A percentile compares a stretch with the other conserved stretches of the same genome.
These are phyloP conservation scores for Nyssa sinensis DNA, from an alignment of 148 eudicot genomes.

Conservation along the genomic window DNA sequence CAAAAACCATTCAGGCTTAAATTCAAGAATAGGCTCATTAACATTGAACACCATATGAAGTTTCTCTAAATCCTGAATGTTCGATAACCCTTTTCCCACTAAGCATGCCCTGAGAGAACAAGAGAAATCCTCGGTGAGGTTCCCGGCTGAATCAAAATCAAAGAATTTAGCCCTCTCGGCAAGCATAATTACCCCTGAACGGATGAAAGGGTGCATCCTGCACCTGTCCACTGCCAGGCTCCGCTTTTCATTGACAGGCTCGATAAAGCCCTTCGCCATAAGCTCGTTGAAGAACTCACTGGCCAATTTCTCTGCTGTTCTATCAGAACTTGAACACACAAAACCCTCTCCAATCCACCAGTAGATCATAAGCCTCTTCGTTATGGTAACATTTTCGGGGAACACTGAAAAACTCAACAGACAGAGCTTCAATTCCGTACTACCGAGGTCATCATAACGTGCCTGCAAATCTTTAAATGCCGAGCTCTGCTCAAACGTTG, in stretches of 20 bases:
- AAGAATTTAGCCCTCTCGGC: constrained; percentile 25
- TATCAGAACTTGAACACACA: neutral
- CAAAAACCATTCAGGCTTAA: constrained; percentile 29
- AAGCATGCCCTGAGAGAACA: constrained; percentile 25
- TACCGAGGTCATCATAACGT: constrained; percentile 9
- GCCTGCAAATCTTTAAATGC: constrained; percentile 17
- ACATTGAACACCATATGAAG: constrained; percentile 37
- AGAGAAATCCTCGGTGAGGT: neutral
- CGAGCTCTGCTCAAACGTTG: constrained; percentile 9
- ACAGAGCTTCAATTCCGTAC: constrained; percentile 16
- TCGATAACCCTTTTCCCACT: constrained; percentile 5
- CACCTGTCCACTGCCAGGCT: constrained; percentile 15
- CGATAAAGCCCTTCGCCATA: constrained; percentile 26
- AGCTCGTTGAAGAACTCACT: constrained; percentile 17
- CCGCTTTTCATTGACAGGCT: constrained; percentile 7
- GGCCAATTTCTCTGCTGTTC: constrained; percentile 20
- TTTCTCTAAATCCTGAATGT: constrained; percentile 1
- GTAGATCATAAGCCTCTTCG: constrained; percentile 31
- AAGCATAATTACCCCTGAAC: constrained; percentile 18
- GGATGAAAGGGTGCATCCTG: constrained; percentile 34
- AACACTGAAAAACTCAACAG: constrained; percentile 31
- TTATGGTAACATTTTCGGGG: constrained; percentile 16
- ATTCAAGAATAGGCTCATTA: constrained; percentile 26
- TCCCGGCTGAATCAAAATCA: constrained; percentile 16
- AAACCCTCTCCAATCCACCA: constrained; percentile 56